Evolutionary conservation across 139 green algal genomes (phyloP).

Genomic region (Volvox reticuliferus): DNA sequence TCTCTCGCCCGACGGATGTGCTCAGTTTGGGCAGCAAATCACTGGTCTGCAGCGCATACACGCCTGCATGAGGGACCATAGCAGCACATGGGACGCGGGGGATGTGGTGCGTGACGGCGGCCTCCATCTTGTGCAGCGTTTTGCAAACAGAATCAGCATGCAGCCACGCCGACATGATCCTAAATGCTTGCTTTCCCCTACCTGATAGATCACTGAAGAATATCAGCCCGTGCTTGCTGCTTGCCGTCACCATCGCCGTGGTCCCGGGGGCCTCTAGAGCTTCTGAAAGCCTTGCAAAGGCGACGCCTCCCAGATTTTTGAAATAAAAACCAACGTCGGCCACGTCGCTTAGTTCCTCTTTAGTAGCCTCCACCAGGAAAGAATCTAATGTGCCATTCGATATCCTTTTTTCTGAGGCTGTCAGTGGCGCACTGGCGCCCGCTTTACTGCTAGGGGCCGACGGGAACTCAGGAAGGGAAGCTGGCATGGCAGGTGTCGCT

Average conservation of each 20-base stretch:
- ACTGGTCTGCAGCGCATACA: neutral
- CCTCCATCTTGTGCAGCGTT: neutral
- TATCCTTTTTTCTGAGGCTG: neutral
- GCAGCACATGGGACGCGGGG: too few relatives aligned
- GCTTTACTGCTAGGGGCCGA: neutral
- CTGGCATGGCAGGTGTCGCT: too few relatives aligned
- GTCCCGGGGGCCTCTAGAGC: neutral
- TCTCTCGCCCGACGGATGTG: neutral
- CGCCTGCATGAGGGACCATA: neutral
- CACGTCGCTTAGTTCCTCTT: neutral
- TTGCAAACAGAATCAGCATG: neutral
- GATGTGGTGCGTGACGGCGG: too few relatives aligned
- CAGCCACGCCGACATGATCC: neutral
- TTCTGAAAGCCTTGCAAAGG: neutral
- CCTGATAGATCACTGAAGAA: slow-evolving; percentile 50
- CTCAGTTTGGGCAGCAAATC: neutral
- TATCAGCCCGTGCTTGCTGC: slow-evolving; percentile 23
- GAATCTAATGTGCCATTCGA: too few relatives aligned
- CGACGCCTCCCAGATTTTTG: slow-evolving; percentile 40
- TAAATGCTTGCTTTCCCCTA: neutral
- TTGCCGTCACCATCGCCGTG: neutral
- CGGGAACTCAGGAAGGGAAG: neutral
- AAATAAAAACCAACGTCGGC: slow-evolving; percentile 53
- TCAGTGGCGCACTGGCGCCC: neutral
- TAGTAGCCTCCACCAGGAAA: neutral